Evolutionary conservation across 768 basidiomycete species (phyloP).

Genomic region (Punctularia strigosozonata): DNA sequence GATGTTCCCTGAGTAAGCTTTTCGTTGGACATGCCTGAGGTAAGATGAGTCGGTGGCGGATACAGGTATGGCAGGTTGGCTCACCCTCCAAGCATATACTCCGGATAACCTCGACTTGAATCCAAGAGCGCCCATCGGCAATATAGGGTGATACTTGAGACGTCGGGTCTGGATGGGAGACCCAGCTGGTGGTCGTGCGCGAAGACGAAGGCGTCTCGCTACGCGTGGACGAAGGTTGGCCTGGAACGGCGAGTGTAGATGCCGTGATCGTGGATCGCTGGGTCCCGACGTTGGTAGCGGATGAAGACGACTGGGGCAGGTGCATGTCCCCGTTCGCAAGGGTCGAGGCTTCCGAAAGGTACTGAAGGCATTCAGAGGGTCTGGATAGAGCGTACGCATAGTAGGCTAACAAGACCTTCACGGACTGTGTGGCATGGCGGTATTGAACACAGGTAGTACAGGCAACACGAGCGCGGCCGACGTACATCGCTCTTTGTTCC

Average conservation of each 20-base stretch:
- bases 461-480: conserved; percentile 9
- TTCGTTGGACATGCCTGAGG: conserved; percentile 68
- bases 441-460: not conserved
- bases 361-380: conserved; percentile 48
- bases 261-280: conserved; percentile 29
- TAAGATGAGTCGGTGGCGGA: conserved; percentile 1
- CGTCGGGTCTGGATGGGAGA: conserved; percentile 28
- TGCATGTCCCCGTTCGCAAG: too few relatives aligned
- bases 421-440: conserved; percentile 31
- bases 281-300: conserved; percentile 41
- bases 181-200: conserved; percentile 39
- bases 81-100: conserved; percentile 72
- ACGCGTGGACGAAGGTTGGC: conserved; percentile 22
- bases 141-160: conserved; percentile 36
- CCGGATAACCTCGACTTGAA: conserved; percentile 59
- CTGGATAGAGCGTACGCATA: conserved; percentile 68
- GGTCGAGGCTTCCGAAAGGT: too few relatives aligned
- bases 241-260: conserved; percentile 19
- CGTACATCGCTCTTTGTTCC: conserved; percentile 47
- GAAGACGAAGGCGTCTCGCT: conserved; percentile 27
- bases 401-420: conserved; percentile 62
- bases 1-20: conserved; percentile 34
- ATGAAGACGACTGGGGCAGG: conserved; percentile 44
- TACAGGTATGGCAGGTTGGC: conserved; percentile 7
- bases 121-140: conserved; percentile 62